Base-by-base conservation (phyloP, 148 eudicot species). In the Vaccinium corymbosum region DNA sequence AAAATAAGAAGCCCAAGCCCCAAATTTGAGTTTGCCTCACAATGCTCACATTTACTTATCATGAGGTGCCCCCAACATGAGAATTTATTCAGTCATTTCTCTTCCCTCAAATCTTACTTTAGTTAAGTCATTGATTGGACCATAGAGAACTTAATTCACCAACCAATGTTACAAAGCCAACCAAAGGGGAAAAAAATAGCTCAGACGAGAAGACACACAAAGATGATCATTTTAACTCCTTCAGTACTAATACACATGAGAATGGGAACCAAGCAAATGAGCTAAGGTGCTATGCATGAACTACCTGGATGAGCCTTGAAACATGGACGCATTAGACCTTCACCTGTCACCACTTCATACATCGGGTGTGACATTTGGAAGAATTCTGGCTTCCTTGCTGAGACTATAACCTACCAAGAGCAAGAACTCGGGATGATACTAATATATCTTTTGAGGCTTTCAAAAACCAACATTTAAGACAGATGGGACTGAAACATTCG, bases 241-340 rank as follows among this genome's bases (percentile, higher is more conserved):
- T 81, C 22, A 12, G 2, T 14, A 12, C 1, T 27, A 42, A 7
- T 5, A 42, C 15, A 52, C 10, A 70, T 27, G 29, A 32, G 7
- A 51, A 8, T 51, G 0, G 53, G 38, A 81, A 29, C 12, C 68
- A 19, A 83, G 71, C 52, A 83, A 73, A 53, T 61, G 48, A 64
- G 81, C 73, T 75, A 87, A 66, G 59, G 75, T 77, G 42, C 50
- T 5, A 81, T 16, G n/a, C 53, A 68, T 74, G 55, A 80, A 78
- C 80, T 86, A 94, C 98, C 98, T 92, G 94, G 89, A 55, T 82
- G 87, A 83, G 93, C 93, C 91, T 94, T 94, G 82, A 94, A 96
- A 86, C 97, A 96, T 59, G 98, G 98, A 84, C 98, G 98, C 98
- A 96, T 94, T 19, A 96, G 90, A 82, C 98, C 98, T 85, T 94